These are phyloP conservation scores for Thielaviopsis ethacetica DNA, from an alignment of 2,329 filamentous ascomycete genomes.

Conservation along the genomic window DNA sequence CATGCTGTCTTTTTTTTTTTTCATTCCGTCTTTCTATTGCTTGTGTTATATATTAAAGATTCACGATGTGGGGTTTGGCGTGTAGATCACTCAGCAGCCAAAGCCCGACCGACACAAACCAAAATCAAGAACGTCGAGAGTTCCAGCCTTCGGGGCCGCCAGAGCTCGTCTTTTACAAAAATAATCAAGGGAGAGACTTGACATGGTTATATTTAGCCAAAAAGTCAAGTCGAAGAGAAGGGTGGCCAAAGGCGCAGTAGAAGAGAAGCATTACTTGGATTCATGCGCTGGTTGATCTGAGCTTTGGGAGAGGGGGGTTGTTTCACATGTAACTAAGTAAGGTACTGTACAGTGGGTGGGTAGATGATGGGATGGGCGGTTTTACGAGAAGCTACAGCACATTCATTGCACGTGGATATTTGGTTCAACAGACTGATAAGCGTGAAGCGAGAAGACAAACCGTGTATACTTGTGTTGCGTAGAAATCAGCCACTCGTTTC, in stretches of 20 bases:
- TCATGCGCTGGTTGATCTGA: neutral
- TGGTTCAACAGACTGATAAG: too few species aligned
- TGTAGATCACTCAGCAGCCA: neutral
- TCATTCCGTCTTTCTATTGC: neutral
- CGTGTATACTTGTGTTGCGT: too few species aligned
- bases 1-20: neutral
- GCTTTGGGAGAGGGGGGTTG: neutral
- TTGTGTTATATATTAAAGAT: neutral
- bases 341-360: too few species aligned
- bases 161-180: neutral
- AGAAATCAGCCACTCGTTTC: neutral
- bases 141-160: neutral
- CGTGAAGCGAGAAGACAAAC: too few species aligned
- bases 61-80: neutral
- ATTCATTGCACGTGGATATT: too few species aligned
- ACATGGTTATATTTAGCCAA: neutral
- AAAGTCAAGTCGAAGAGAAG: neutral
- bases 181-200: neutral
- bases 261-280: neutral
- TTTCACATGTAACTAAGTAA: neutral
- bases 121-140: neutral
- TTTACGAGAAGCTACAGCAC: too few species aligned
- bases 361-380: too few species aligned
- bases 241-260: too few species aligned
- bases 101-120: neutral